Evolutionary conservation across 352 stramenopile species (phyloP).

Genomic region (Phytopythium ostracodes): DNA sequence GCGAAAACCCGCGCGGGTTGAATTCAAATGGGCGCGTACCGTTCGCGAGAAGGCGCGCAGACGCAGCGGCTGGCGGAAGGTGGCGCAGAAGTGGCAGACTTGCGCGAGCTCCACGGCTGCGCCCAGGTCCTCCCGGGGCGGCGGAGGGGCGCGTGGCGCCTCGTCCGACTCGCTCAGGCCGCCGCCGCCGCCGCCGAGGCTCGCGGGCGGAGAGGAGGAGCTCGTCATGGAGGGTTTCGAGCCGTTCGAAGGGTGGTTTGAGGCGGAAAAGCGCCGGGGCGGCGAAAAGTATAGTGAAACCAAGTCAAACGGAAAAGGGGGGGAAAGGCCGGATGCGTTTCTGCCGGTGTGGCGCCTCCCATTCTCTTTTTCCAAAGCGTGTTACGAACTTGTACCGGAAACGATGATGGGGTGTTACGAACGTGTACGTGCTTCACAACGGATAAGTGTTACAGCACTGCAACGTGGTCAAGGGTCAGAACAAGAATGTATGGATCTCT

Average conservation of each 20-base stretch:
- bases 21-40: constrained; percentile 33
- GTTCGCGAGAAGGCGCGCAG: constrained; percentile 67
- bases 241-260: constrained; percentile 4
- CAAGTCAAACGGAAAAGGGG: constrained; percentile 2
- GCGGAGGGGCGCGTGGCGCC: constrained; percentile 4
- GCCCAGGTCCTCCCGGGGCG: constrained; percentile 23
- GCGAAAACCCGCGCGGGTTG: constrained; percentile 5
- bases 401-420: not conserved
- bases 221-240: constrained; percentile 13
- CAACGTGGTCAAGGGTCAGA: constrained; percentile 1
- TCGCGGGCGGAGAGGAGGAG: constrained; percentile 15
- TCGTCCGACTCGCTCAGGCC: constrained; percentile 8
- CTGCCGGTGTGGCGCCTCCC: not conserved
- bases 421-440: not conserved
- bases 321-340: not conserved
- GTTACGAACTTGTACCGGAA: not conserved
- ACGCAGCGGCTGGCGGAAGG: constrained; percentile 67
- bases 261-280: not conserved
- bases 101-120: constrained; percentile 57
- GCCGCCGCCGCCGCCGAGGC: constrained; percentile 31
- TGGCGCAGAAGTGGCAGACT: constrained; percentile 70
- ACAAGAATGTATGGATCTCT: no score
- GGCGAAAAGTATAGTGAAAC: not conserved
- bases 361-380: not conserved
- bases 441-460: not conserved